A percentile compares a stretch with the other conserved stretches of the same genome.
These are phyloP conservation scores for Hyaloscypha hepaticicola DNA, from an alignment of 495 filamentous ascomycete genomes.

Conservation along the genomic window DNA sequence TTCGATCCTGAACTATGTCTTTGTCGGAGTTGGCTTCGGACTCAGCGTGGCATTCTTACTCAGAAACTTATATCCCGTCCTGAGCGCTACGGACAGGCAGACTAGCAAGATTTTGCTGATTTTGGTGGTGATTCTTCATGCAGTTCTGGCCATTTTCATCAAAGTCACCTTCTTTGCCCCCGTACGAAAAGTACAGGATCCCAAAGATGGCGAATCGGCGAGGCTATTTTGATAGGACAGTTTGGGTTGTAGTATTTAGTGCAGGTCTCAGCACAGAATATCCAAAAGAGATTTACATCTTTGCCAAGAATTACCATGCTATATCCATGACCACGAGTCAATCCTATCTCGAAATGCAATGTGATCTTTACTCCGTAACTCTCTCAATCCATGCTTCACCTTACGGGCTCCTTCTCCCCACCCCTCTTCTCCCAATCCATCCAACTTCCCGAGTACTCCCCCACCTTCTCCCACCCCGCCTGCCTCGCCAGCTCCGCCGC, in stretches of 20 bases:
- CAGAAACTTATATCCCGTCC: slow-evolving; percentile 88
- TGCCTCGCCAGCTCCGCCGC: slow-evolving; percentile 79
- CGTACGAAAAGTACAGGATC: slow-evolving; percentile 59
- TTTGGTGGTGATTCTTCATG: slow-evolving; percentile 79
- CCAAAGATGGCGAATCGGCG: background rate
- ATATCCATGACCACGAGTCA: background rate
- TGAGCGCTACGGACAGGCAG: slow-evolving; percentile 88
- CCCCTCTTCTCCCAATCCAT: slow-evolving; percentile 77
- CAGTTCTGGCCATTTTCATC: slow-evolving; percentile 85
- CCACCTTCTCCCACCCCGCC: slow-evolving; percentile 70
- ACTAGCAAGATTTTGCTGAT: slow-evolving; percentile 86
- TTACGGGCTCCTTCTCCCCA: slow-evolving; percentile 41
- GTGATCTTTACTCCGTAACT: background rate
- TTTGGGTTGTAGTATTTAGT: slow-evolving; percentile 1
- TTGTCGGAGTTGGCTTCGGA: slow-evolving; percentile 87
- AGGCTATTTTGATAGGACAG: slow-evolving; percentile 17
- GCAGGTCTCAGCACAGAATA: slow-evolving; percentile 1
- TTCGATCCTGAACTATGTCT: slow-evolving; percentile 84
- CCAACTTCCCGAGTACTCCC: slow-evolving; percentile 89
- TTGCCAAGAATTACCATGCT: background rate
- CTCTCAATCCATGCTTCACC: background rate
- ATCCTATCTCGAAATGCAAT: background rate
- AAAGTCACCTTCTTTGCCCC: slow-evolving; percentile 96
- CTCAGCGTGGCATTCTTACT: slow-evolving; percentile 84
- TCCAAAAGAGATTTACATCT: background rate